Evolutionary conservation across 73 alveolate genomes (phyloP), one percentile per base, ranked within the genome.

Genomic region (Stentor coeruleus): DNA sequence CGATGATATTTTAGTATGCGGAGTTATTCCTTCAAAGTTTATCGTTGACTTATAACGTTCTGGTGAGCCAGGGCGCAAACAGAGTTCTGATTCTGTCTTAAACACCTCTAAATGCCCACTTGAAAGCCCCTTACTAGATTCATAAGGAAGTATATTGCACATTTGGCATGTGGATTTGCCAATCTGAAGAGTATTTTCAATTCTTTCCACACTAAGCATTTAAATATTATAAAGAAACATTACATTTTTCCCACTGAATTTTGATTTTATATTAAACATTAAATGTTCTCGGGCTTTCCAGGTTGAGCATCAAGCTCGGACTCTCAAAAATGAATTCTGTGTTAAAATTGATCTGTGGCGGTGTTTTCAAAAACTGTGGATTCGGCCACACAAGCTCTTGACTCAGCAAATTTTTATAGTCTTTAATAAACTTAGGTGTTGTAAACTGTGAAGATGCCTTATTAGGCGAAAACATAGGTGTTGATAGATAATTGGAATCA

Each of bases 241-340:
- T n/a, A n/a, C n/a, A n/a, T n/a, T n/a, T n/a, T n/a, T n/a, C n/a
- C n/a, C n/a, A n/a, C n/a, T n/a, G n/a, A n/a, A n/a, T n/a, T n/a
- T n/a, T n/a, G n/a, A n/a, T n/a, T n/a, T 49, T 49, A 49, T 11
- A 11, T 49, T 20, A 49, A 49, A 20, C 66, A 49, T 49, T 49
- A 11, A 49, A 49, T 6, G 66, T 6, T 20, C 20, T 49, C 28
- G 66, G 66, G 20, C 66, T 49, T 49, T 66, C 79, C n/a, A 66
- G 37, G 37, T 66, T 66, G 36, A 66, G 39, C 79, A 66, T 66
- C n/a, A 66, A 20, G 79, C 79, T 66, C 1, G 79, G 79, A 66
- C 79, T 66, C 33, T 66, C 79, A 66, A 66, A 66, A 0, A 26
- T 20, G 2, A 66, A 20, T 2, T 20, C n/a, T 37, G 26, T 20